Base-by-base conservation (phyloP, 352 stramenopile genomes). In the Phytophthora aleatoria region DNA sequence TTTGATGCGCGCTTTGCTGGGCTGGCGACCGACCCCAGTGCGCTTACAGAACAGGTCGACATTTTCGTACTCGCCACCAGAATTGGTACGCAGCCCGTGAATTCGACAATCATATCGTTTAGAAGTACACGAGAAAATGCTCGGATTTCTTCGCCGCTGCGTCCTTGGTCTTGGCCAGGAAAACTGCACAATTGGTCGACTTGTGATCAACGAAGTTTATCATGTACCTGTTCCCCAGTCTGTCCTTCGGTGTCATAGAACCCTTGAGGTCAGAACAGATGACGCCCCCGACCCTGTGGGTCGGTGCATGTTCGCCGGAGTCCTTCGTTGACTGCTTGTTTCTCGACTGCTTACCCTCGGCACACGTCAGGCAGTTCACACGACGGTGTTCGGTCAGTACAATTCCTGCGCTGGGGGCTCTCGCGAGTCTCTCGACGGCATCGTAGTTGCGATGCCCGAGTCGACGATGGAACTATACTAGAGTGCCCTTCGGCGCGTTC, bases 61-160 rank as follows among this genome's bases (percentile, higher is more conserved):
- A 16, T 68, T 78, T 1, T 20, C 9, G 47, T 79, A 79, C 45
- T 79, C 65, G 0, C 45, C 59, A 2, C 71, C 61, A 5, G 64
- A 48, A 33, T 76, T 55, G 0, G 56, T 66, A 3, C 53, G 36
- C 12, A 73, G n/a, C 1, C 57, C 50, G 13, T 62, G 42, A 10
- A 69, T 28, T 1, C 33, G 43, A 35, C 33, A 68, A 1, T 30
- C 24, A 16, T 65, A 73, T 1, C 27, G 13, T 57, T 30, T 73
- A 50, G 28, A 62, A 69, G 2, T 36, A 16, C 7, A 43, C 24
- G 9, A 65, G 28, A 12, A 62, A 68, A 1, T 61, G 4, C 15
- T 69, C 16, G 33, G 53, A 62, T 16, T 45, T 10, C 6, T 41
- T 57, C 3, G 35, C 57, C 3, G 57, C 64, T 52, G 53, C 2